Base-by-base conservation (phyloP, 768 basidiomycete genomes). In the Leccinum ochraceum region DNA sequence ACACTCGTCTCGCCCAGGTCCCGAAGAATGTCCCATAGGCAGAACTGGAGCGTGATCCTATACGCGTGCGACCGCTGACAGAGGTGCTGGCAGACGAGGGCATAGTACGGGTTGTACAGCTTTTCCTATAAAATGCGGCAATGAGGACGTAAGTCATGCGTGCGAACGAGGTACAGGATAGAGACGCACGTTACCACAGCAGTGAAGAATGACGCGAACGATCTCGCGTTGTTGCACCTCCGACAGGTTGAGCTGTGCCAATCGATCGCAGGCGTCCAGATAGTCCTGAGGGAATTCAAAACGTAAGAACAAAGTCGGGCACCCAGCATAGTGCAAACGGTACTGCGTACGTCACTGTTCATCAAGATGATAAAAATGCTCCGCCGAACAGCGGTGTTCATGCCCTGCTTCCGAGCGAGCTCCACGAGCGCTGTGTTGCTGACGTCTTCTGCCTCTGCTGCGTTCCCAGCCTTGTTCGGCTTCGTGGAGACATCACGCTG, bases 331-430 rank as follows among this genome's bases (percentile, higher is more conserved):
- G n/a, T n/a, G n/a, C 6, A 24, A 30, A 55, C 26, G 26, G 26
- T 26, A 36, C 24, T 5, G 76, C 87, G 65, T 69, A 96, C 96
- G 69, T 96, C 94, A 65, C 92, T 92, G 69, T 92, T 96, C 94
- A 98, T 97, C 37, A 99, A 76, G 13, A 95, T 89, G 16, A 95
- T 87, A 69, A 99, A 99, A 55, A 98, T 87, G 57, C 90, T 88
- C 62, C 94, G 80, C 39, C 96, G 83, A 44, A 98, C 89, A 66
- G 98, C 97, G 2, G 95, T 98, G 70, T 99, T 99, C 96, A 99
- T 98, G 20, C 97, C 97, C 72, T 99, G 97, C 71, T 87, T 89
- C 65, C 86, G 82, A 4, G 97, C 96, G n/a, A 98, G 81, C 66
- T 87, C 89, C 42, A 89, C 64, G 34, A 98, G 77, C 5, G 77